phyloP scores from a whole-genome alignment of 139 green algal species.

The Coelastrella sp. region DNA sequence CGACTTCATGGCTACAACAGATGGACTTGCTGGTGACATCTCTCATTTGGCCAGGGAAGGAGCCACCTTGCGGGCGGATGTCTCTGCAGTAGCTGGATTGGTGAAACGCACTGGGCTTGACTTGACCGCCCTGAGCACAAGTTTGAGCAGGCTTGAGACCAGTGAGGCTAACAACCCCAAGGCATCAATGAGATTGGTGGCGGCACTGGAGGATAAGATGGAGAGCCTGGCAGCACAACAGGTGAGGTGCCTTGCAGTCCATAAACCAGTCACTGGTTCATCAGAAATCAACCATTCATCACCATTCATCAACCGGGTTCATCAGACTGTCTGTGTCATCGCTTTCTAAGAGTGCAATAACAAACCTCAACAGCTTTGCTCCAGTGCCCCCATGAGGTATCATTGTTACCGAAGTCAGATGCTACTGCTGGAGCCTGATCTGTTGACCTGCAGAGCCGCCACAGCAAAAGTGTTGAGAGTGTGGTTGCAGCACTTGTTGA shows the following conservation, averaged over 20 bases:
- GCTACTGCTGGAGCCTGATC: neutral
- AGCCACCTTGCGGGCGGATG: conserved; percentile 14
- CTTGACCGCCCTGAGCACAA: neutral
- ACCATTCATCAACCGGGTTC: no score
- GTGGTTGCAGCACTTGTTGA: conserved; percentile 43
- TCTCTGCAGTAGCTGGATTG: neutral
- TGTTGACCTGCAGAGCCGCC: conserved; percentile 15
- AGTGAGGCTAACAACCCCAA: conserved; percentile 25
- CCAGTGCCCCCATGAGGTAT: no score
- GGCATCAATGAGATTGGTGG: conserved; percentile 34
- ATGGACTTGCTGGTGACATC: conserved; percentile 22
- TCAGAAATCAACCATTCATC: no score
- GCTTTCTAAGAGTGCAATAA: no score
- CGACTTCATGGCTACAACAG: conserved; percentile 2
- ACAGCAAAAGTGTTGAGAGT: conserved; percentile 44
- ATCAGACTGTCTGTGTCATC: no score
- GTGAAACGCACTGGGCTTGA: conserved; percentile 13
- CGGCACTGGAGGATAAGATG: conserved; percentile 45
- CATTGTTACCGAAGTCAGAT: no score
- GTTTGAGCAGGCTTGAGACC: neutral
- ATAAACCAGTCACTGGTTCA: no score
- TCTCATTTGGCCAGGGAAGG: conserved; percentile 17
- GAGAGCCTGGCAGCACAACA: conserved; percentile 37
- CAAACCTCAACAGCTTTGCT: no score
- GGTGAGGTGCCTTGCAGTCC: no score